Evolutionary conservation across 2,329 filamentous ascomycete species (phyloP), one percentile per base, ranked within the genome.

Genomic region (Coniochaeta pulveracea): DNA sequence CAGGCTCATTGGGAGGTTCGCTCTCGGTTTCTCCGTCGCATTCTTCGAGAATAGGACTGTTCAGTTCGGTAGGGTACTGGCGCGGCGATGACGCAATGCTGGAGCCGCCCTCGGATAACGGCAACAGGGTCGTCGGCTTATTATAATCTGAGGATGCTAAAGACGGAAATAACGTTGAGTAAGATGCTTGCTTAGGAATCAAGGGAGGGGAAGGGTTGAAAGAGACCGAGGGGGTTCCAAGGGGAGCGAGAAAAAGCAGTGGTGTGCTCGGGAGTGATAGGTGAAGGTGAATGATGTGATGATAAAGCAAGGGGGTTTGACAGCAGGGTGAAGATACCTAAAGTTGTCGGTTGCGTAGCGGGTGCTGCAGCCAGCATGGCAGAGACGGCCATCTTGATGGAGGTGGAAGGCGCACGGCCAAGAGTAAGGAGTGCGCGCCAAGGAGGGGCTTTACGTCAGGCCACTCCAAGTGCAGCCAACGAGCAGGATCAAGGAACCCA

Each of bases 11-110:
- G 35, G 62, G 58, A 16, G 64, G 66, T 45, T 77, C 72, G 51
- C 66, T 75, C 40, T 69, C 65, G 7, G 71, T 74, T 48, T 77
- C 73, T 48, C 77, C 73, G 54, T 70, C 70, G 50, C 64, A 64
- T 47, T 66, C 64, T 54, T 76, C 71, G 33, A 64, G 60, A 39
- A 76, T 74, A 35, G 69, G 62, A 40, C 57, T 61, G 41, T 60
- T 55, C 8, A 71, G 53, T 34, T 72, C 68, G 43, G 63, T 60
- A 34, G 65, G 57, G 42, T 58, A 63, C 27, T 66, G 63, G 35
- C 58, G 61, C 10, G 64, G 61, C 15, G 64, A 64, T 7, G 58
- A 61, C 25, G 59, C 55, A 7, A 50, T 37, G 24, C 49, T 51
- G 19, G 48, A 42, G 25, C 37, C 27, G 40, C 21, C 18, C 25